Evolutionary conservation across 1,139 yeast genomes (phyloP), one percentile per base, ranked within the genome.

Genomic region (Candida buenavistaensis): DNA sequence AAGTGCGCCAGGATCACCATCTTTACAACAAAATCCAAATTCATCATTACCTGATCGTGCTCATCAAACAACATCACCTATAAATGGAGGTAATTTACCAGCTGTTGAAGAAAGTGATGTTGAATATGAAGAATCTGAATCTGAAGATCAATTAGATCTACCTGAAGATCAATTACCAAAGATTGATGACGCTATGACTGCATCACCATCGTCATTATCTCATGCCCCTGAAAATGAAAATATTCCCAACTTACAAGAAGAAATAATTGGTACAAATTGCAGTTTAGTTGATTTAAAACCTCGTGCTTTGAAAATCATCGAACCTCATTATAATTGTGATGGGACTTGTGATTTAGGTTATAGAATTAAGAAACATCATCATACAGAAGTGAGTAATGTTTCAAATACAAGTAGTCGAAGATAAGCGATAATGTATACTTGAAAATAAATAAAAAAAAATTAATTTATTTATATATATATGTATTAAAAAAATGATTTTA

Each of bases 281-380:
- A n/a, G n/a, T n/a, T 32, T 40, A n/a, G 28, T 28, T n/a, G 44
- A 42, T 27, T 33, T 40, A 13, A 35, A 38, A 21, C 26, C 26
- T 7, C 33, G 31, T n/a, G 23, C 29, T 5, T 33, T 40, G 10
- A 35, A 33, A 14, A 32, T 37, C 8, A 27, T 42, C 5, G 48
- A 49, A 30, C 39, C 44, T 39, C 44, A 30, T 22, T 34, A 38
- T 41, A 72, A 65, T 35, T 37, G 51, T 17, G 52, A 47, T 39
- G 74, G 75, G 3, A 35, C 51, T 30, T 68, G 75, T 45, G 69
- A 68, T 23, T 58, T 70, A 38, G 77, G 77, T 3, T 71, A 70
- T 43, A 63, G 54, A 44, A 55, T 71, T 30, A 67, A 56, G 41
- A 68, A 59, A 46, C 77, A 71, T 45, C 73, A 68, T 46, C 77